Base-by-base conservation (phyloP, 2,329 filamentous ascomycete genomes). In the Coleophoma cylindrospora region DNA sequence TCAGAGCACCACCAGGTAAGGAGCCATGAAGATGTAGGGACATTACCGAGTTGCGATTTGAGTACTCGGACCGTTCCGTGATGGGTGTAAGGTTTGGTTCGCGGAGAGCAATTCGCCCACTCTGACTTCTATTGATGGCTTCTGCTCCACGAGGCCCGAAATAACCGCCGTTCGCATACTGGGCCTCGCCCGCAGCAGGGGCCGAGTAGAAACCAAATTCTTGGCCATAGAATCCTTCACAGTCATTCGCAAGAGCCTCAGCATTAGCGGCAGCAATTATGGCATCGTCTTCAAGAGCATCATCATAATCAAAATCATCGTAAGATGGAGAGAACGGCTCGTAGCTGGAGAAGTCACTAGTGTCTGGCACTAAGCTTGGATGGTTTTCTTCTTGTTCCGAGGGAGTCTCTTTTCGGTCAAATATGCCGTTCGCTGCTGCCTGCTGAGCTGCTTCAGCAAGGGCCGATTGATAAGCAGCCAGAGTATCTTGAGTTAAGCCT, bases 201-300 rank as follows among this genome's bases (percentile, higher is more conserved):
- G 76, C 74, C 1, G 91, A 90, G 66, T 96, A 99, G 67, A 99
- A 99, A 1, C 91, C 91, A 63, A 99, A 99, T 66, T 99, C 94
- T 58, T 91, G 86, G 0, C 94, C 94, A 63, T 99, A 99, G 73
- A 94, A 95, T 0, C 90, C 92, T 56, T 96, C 92, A 7, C 86
- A 86, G 62, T 99, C 94, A 58, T 90, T 91, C 43, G 94, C 92
- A 8, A 99, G 75, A 1, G 88, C 94, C 65, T 94, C 91, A 1
- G 92, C 91, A 60, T 99, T 99, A 5, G 94, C 94, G 51, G 91
- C 94, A 0, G 91, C 92, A 53, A 99, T 95, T 59, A 97, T 94
- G 33, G 84, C 83, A 60, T 96, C 91, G 57, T 97, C 91, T 52
- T 89, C 88, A 46, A 88, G 77, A 41, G 85, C 82, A 52, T 84